Evolutionary conservation across 2,329 filamentous ascomycete genomes (phyloP).

Genomic region (Aspergillus viridinutans): DNA sequence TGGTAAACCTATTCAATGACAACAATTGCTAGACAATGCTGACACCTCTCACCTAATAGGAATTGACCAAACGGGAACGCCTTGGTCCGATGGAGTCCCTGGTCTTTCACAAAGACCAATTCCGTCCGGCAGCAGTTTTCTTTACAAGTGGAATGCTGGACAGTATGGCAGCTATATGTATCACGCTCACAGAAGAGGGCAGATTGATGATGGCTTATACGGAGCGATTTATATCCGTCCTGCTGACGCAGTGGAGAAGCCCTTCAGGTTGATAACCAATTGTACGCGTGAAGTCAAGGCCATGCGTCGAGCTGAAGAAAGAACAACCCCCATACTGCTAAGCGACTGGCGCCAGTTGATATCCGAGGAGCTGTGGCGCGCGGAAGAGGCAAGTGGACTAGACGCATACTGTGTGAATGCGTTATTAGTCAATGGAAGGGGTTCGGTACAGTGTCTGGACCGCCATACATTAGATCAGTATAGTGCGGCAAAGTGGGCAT

Average conservation of each 20-base stretch:
- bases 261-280: conserved; percentile 48
- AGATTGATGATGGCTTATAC: conserved; percentile 57
- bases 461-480: conserved; percentile 40
- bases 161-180: conserved; percentile 58
- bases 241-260: conserved; percentile 33
- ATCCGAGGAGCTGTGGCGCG: conserved; percentile 39
- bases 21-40: background rate
- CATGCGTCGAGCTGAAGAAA: conserved; percentile 47
- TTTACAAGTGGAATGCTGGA: conserved; percentile 51
- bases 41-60: conserved; percentile 8
- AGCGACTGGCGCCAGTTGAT: conserved; percentile 54
- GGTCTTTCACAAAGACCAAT: conserved; percentile 53
- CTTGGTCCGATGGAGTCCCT: conserved; percentile 57
- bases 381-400: conserved; percentile 22
- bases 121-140: conserved; percentile 44
- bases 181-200: conserved; percentile 52
- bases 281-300: conserved; percentile 33
- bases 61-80: conserved; percentile 48
- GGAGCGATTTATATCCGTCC: conserved; percentile 51
- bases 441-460: conserved; percentile 48
- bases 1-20: conserved; percentile 15
- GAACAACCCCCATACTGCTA: conserved; percentile 47
- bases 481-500: conserved; percentile 10
- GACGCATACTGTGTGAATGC: conserved; percentile 56
- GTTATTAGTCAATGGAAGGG: conserved; percentile 58